Percentiles rank a stretch among this genome's conserved stretches.
Conservation (phyloP, 257 asterid species). For the Lantana camara region DNA sequence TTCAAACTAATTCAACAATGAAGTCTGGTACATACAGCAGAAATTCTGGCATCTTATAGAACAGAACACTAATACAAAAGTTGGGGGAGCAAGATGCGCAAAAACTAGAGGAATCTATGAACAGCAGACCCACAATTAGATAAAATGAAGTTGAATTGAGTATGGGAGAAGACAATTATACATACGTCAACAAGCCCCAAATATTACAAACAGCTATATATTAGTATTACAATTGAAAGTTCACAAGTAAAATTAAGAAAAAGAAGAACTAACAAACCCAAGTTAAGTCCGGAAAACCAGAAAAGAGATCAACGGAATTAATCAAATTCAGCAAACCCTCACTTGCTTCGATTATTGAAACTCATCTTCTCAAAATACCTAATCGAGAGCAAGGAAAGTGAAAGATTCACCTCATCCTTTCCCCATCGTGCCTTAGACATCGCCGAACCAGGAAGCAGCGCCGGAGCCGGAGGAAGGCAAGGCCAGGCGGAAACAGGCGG, state of each 20-base stretch:
- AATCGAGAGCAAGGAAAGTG: constrained; percentile 84
- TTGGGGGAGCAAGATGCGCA: too few species aligned
- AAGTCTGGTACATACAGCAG: too few species aligned
- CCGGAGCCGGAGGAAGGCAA: constrained; percentile 52
- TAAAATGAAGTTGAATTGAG: not conserved
- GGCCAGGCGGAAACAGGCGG: constrained; percentile 55
- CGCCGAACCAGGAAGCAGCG: constrained; percentile 30
- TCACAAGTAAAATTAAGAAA: too few species aligned
- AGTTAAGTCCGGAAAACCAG: constrained; percentile 10
- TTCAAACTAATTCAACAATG: too few species aligned
- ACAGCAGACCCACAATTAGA: not conserved
- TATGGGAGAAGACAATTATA: constrained; percentile 18
- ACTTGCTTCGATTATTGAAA: constrained; percentile 52
- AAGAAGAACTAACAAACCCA: too few species aligned
- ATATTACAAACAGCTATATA: constrained; percentile 22
- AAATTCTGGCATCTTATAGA: too few species aligned
- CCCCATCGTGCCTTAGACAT: constrained; percentile 82
- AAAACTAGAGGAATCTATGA: not conserved
- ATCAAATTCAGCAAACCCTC: constrained; percentile 11
- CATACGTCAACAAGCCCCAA: constrained; percentile 25
- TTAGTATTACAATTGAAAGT: not conserved
- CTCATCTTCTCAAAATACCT: constrained; percentile 88
- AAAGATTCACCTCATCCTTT: constrained; percentile 90
- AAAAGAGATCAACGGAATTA: constrained; percentile 19
- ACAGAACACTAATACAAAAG: too few species aligned